phyloP scores from a whole-genome alignment of 2,329 filamentous ascomycete genomes.

The Cryphonectria radicalis region DNA sequence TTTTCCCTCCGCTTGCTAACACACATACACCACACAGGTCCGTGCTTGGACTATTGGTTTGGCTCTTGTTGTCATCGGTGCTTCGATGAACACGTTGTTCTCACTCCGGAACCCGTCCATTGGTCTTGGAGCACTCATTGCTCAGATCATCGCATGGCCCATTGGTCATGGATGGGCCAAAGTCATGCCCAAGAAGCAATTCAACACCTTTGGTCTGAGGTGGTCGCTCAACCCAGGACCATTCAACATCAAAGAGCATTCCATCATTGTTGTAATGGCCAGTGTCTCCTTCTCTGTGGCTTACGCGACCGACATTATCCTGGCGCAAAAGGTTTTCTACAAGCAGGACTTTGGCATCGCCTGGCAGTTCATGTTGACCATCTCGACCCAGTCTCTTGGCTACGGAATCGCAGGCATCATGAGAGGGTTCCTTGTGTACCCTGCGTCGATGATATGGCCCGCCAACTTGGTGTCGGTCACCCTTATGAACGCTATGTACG shows the following conservation, averaged over 20 bases:
- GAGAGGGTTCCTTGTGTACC: constrained; percentile 66
- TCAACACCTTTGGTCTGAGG: constrained; percentile 55
- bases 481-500: constrained; percentile 75
- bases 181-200: constrained; percentile 54
- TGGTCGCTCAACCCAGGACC: constrained; percentile 69
- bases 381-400: constrained; percentile 71
- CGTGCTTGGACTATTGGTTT: constrained; percentile 66
- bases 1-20: not conserved
- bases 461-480: constrained; percentile 67
- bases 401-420: constrained; percentile 73
- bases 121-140: constrained; percentile 62
- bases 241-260: constrained; percentile 73
- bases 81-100: constrained; percentile 66
- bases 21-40: not conserved
- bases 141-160: constrained; percentile 67
- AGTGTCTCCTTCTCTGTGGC: constrained; percentile 71
- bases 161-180: constrained; percentile 65
- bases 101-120: constrained; percentile 66
- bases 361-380: constrained; percentile 68
- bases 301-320: constrained; percentile 75
- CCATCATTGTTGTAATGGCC: constrained; percentile 72
- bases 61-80: constrained; percentile 58
- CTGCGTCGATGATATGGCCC: constrained; percentile 77
- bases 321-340: constrained; percentile 74
- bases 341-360: constrained; percentile 68